Evolutionary conservation across 2,329 filamentous ascomycete genomes (phyloP).

Genomic region (Xylariomycetidae sp.): DNA sequence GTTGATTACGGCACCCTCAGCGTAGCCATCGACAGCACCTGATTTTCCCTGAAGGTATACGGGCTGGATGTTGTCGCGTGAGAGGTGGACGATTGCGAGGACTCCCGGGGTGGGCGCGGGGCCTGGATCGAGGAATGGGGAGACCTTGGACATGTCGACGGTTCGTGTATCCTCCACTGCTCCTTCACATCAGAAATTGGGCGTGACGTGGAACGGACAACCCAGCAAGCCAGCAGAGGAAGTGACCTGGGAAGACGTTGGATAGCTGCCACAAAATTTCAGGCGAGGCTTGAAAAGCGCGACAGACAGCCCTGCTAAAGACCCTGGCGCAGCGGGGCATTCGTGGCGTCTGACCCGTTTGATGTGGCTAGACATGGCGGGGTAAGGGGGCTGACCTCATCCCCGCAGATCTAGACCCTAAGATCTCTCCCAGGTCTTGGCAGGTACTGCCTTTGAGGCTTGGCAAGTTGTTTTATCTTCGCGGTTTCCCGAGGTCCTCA

Average conservation of each 20-base stretch:
- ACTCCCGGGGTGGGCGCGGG: constrained; percentile 54
- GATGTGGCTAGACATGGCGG: too few species aligned
- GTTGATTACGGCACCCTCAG: constrained; percentile 75
- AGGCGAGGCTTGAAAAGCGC: constrained; percentile 7
- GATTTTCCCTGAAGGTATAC: constrained; percentile 59
- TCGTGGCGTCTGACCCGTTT: too few species aligned
- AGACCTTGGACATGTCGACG: constrained; percentile 44
- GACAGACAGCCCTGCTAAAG: constrained; percentile 6
- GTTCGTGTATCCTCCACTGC: too few species aligned
- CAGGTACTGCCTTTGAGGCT: too few species aligned
- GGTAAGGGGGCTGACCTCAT: too few species aligned
- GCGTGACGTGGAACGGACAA: too few species aligned
- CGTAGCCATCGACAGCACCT: constrained; percentile 63
- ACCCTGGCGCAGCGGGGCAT: constrained; percentile 9
- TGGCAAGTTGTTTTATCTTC: too few species aligned
- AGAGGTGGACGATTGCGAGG: constrained; percentile 81
- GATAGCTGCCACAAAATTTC: constrained; percentile 10
- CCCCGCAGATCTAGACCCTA: too few species aligned
- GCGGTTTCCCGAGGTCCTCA: too few species aligned
- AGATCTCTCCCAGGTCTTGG: too few species aligned
- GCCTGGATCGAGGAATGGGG: constrained; percentile 75
- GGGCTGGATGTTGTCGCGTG: constrained; percentile 77
- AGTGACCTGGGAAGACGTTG: neutral
- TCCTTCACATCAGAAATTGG: too few species aligned
- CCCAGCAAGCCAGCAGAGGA: too few species aligned